Percentiles rank a stretch among this genome's conserved stretches.
These are phyloP conservation scores for Fusarium neocosmosporiellum DNA, from an alignment of 2,329 filamentous ascomycete species.

Conservation along the genomic window DNA sequence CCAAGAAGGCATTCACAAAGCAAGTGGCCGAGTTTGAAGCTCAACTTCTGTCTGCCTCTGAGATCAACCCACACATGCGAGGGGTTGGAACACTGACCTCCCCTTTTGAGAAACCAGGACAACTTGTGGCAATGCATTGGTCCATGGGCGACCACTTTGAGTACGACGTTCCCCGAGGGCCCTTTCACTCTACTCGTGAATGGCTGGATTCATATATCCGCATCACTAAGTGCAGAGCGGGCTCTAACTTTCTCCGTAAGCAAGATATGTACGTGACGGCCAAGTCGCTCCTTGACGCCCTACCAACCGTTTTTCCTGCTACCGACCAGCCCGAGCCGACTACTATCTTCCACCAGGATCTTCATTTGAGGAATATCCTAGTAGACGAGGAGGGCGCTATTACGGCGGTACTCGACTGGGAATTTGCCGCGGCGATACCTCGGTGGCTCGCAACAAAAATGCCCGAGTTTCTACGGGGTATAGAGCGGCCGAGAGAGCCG, in stretches of 20 bases:
- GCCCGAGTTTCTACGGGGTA: slow-evolving; percentile 49
- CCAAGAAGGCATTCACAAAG: slow-evolving; percentile 7
- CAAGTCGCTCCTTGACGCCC: neutral
- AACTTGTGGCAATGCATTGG: slow-evolving; percentile 49
- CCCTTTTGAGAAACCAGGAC: slow-evolving; percentile 17
- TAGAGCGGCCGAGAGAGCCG: slow-evolving; percentile 35
- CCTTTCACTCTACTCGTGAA: slow-evolving; percentile 49
- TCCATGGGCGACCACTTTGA: slow-evolving; percentile 46
- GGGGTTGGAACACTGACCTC: slow-evolving; percentile 27
- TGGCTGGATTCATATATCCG: slow-evolving; percentile 43
- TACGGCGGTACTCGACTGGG: slow-evolving; percentile 56
- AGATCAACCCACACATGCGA: slow-evolving; percentile 38
- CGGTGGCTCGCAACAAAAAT: slow-evolving; percentile 50
- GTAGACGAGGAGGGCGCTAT: slow-evolving; percentile 50
- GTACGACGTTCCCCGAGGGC: slow-evolving; percentile 48
- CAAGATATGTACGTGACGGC: neutral
- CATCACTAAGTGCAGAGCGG: neutral
- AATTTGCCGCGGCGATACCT: slow-evolving; percentile 54
- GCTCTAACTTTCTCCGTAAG: neutral
- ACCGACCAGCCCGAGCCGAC: neutral
- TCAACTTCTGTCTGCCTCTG: slow-evolving; percentile 34
- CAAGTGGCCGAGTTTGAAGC: slow-evolving; percentile 11
- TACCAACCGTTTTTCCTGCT: neutral
- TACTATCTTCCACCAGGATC: slow-evolving; percentile 50
- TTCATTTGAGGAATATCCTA: slow-evolving; percentile 54